Conservation (phyloP, 1,284 basidiomycete genomes). For the Xerocomus nothofagi region DNA sequence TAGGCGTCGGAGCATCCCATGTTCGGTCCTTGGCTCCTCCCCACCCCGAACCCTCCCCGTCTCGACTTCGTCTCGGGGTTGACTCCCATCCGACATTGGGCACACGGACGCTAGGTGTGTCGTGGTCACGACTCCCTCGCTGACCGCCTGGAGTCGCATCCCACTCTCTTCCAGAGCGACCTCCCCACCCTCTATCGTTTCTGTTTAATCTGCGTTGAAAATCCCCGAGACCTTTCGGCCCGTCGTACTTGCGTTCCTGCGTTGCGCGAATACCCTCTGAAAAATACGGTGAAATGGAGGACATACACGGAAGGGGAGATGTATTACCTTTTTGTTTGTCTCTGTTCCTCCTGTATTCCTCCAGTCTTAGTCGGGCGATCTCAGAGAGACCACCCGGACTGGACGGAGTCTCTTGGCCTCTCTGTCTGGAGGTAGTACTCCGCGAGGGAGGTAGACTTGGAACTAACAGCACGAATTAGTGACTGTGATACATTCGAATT, state of each 20-base stretch:
- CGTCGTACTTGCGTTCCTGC: constrained; percentile 23
- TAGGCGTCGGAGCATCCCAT: constrained; percentile 89
- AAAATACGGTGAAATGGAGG: neutral
- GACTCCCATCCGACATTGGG: constrained; percentile 91
- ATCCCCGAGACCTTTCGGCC: constrained; percentile 36
- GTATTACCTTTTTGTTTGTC: constrained; percentile 64
- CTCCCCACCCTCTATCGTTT: constrained; percentile 36
- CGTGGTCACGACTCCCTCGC: constrained; percentile 56
- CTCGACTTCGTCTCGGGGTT: constrained; percentile 65
- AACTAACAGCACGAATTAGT: constrained; percentile 46
- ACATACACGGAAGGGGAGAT: neutral
- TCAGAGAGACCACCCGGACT: constrained; percentile 88
- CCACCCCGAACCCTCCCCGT: constrained; percentile 54
- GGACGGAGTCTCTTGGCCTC: constrained; percentile 91
- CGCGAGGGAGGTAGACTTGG: constrained; percentile 67
- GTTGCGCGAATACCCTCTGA: constrained; percentile 31
- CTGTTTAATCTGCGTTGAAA: constrained; percentile 39
- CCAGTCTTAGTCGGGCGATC: constrained; percentile 65
- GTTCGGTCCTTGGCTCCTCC: constrained; percentile 55
- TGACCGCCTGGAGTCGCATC: constrained; percentile 72
- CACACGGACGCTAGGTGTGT: constrained; percentile 83
- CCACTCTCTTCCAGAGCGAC: constrained; percentile 45
- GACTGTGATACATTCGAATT: neutral
- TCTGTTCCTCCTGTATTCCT: constrained; percentile 69
- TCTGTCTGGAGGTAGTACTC: constrained; percentile 61